phyloP scores from a whole-genome alignment of 2,329 filamentous ascomycete genomes.

The Zalaria obscura region DNA sequence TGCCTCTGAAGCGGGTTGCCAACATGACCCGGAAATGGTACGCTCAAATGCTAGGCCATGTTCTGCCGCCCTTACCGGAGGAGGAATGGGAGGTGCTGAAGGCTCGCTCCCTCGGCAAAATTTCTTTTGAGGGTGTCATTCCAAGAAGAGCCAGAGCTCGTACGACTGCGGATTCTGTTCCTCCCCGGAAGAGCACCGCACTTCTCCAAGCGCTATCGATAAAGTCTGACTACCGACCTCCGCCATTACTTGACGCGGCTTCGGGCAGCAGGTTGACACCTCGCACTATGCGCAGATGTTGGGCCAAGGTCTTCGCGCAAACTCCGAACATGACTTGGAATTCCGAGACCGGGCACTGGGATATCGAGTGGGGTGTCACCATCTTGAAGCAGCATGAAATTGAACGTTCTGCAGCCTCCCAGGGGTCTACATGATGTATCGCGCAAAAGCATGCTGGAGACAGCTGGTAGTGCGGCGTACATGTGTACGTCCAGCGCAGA shows the following conservation, averaged over 20 bases:
- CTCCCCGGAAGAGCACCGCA: not conserved
- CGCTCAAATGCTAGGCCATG: slow-evolving; percentile 23
- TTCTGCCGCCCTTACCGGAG: slow-evolving; percentile 30
- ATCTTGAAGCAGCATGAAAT: not conserved
- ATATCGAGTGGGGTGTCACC: slow-evolving; percentile 17
- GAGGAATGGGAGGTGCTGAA: slow-evolving; percentile 29
- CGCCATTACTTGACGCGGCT: not conserved
- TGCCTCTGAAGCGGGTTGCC: slow-evolving; percentile 28
- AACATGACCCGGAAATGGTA: slow-evolving; percentile 31
- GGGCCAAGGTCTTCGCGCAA: slow-evolving; percentile 24
- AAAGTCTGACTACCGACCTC: not conserved
- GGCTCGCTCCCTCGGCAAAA: slow-evolving; percentile 22
- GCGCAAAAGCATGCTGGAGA: no score
- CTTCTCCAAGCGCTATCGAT: slow-evolving; percentile 1
- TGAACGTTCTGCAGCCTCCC: no score
- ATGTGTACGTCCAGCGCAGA: no score
- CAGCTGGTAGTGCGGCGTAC: no score
- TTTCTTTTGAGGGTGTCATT: slow-evolving; percentile 10
- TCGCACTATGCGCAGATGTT: slow-evolving; percentile 32
- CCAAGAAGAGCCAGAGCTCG: not conserved
- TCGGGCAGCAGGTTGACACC: slow-evolving; percentile 22
- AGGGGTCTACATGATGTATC: no score
- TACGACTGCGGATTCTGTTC: not conserved
- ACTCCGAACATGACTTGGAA: slow-evolving; percentile 29
- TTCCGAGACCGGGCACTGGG: slow-evolving; percentile 15